These are phyloP conservation scores for Ilyonectria robusta DNA, from an alignment of 2,329 filamentous ascomycete genomes.

Conservation along the genomic window DNA sequence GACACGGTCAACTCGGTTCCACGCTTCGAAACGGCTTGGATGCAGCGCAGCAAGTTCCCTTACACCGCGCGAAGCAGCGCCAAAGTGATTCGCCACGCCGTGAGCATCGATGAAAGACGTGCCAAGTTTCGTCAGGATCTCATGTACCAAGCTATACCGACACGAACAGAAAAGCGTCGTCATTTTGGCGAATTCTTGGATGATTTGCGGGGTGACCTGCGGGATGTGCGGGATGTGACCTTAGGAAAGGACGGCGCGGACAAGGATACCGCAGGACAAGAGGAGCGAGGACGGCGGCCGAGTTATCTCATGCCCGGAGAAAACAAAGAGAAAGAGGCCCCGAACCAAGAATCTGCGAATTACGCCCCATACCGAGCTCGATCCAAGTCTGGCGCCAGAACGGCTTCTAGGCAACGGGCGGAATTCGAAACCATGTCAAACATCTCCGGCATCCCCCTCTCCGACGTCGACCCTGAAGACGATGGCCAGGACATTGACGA, in stretches of 20 bases:
- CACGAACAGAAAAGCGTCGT: conserved; percentile 37
- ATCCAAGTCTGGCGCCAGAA: conserved; percentile 55
- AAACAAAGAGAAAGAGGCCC: conserved; percentile 18
- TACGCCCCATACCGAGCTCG: conserved; percentile 60
- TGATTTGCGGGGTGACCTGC: conserved; percentile 35
- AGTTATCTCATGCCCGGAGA: conserved; percentile 36
- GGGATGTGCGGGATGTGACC: conserved; percentile 18
- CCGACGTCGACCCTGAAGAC: conserved; percentile 55
- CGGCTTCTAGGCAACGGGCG: conserved; percentile 14
- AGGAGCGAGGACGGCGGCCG: conserved; percentile 34
- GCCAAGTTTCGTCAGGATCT: conserved; percentile 81
- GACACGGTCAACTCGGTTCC: conserved; percentile 88
- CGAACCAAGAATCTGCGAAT: conserved; percentile 33
- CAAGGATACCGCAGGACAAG: background rate
- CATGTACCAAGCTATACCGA: conserved; percentile 66
- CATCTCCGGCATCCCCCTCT: conserved; percentile 47
- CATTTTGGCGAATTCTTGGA: conserved; percentile 45
- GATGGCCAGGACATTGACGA: conserved; percentile 82
- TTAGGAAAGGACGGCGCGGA: conserved; percentile 5
- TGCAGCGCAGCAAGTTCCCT: conserved; percentile 84
- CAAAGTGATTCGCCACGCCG: conserved; percentile 76
- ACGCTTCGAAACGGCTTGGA: conserved; percentile 81
- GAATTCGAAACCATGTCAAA: conserved; percentile 50
- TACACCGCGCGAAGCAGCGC: conserved; percentile 73
- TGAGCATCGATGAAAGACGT: conserved; percentile 78